Percentiles rank a stretch among this genome's conserved stretches.
Conservation (phyloP, 2,329 filamentous ascomycete species). For the Pestalotiopsis sp. region DNA sequence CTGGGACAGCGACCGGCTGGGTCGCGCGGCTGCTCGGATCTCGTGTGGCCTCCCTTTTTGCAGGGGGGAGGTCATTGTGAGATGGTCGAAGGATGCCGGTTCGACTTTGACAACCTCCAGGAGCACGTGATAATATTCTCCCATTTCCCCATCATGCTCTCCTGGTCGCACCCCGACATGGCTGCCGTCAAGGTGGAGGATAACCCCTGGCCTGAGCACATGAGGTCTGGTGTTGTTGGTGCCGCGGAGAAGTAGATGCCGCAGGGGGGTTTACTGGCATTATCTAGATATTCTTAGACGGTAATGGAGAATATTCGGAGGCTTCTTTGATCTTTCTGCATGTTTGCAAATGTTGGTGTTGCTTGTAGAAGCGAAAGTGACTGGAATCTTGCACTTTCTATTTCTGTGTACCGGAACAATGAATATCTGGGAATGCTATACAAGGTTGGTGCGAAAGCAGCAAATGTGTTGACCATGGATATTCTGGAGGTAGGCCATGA, state of each 20-base stretch:
- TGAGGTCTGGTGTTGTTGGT: too few relatives aligned
- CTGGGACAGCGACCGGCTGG: too few relatives aligned
- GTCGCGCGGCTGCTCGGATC: too few relatives aligned
- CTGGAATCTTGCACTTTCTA: background rate
- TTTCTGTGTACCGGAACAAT: background rate
- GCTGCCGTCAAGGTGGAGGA: too few relatives aligned
- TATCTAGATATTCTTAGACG: background rate
- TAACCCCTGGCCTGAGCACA: too few relatives aligned
- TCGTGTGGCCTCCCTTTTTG: too few relatives aligned
- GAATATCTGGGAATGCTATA: background rate
- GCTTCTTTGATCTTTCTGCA: background rate
- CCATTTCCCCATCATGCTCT: too few relatives aligned
- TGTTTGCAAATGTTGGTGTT: background rate
- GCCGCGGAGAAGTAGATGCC: background rate
- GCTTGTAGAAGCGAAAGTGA: background rate
- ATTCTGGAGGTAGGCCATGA: background rate
- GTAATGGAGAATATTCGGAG: background rate
- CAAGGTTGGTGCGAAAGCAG: background rate
- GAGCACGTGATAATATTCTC: too few relatives aligned
- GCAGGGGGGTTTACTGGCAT: background rate
- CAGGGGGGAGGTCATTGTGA: too few relatives aligned
- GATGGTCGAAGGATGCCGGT: too few relatives aligned
- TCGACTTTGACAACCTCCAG: too few relatives aligned
- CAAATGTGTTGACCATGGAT: background rate
- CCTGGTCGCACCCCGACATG: too few relatives aligned